Percentiles rank a stretch among this genome's conserved stretches.
phyloP scores from a whole-genome alignment of 768 basidiomycete genomes.

The Agaricus subrufescens region DNA sequence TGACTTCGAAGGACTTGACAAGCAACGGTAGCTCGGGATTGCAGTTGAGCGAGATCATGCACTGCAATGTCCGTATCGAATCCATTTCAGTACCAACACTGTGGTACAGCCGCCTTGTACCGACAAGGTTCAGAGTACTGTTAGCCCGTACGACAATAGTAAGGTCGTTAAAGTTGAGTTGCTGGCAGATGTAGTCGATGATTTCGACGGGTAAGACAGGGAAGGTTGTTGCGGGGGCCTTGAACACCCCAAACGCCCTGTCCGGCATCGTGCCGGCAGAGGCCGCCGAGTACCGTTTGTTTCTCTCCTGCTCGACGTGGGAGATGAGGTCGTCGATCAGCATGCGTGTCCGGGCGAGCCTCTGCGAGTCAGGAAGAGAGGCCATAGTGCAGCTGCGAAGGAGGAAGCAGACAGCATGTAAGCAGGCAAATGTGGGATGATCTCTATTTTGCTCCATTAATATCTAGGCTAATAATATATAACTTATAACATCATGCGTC shows the following conservation, averaged over 20 bases:
- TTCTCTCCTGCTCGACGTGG: conserved; percentile 9
- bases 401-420: too few species aligned
- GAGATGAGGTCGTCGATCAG: conserved; percentile 8
- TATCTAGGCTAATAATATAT: not conserved
- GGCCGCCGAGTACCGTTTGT: not conserved
- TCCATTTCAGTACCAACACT: conserved; percentile 3
- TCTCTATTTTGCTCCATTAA: not conserved
- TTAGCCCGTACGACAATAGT: conserved; percentile 15
- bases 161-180: conserved; percentile 19
- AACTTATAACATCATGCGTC: not conserved
- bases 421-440: too few species aligned
- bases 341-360: conserved; percentile 6
- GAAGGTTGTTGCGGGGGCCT: not conserved
- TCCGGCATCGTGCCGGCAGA: not conserved
- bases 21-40: conserved; percentile 31
- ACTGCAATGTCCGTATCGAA: conserved; percentile 20
- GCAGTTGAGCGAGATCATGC: conserved; percentile 35
- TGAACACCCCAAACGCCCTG: not conserved
- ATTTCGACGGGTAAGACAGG: conserved; percentile 23
- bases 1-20: conserved; percentile 44
- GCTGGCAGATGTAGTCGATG: conserved; percentile 19
- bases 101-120: conserved; percentile 21
- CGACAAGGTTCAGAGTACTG: conserved; percentile 18
- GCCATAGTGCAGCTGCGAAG: not conserved
- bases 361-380: not conserved